These are phyloP conservation scores for Lithospermum erythrorhizon DNA, from an alignment of 257 asterid species.

Conservation along the genomic window DNA sequence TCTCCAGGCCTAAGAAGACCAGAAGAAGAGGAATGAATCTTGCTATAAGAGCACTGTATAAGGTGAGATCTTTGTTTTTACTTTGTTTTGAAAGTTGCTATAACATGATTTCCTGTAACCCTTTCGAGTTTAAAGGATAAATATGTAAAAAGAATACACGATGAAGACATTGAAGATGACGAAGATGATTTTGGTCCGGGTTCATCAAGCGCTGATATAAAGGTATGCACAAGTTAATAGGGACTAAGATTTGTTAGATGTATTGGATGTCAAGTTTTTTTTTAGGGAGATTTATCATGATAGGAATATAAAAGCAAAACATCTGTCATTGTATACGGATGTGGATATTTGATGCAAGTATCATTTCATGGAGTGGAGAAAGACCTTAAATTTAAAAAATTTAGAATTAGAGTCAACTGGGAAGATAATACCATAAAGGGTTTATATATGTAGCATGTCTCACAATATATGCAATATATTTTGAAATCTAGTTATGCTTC, in stretches of 20 bases:
- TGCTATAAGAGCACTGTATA: constrained; percentile 46
- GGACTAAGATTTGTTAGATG: neutral
- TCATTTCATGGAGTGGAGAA: neutral
- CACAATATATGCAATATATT: neutral
- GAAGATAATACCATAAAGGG: no score
- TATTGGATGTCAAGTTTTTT: neutral
- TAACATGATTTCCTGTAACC: constrained; percentile 3
- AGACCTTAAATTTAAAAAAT: no score
- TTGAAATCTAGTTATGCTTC: no score
- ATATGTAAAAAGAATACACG: constrained; percentile 43
- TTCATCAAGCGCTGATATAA: constrained; percentile 20
- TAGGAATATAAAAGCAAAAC: no score
- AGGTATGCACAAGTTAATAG: constrained; percentile 24
- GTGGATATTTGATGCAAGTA: neutral
- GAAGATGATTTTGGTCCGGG: constrained; percentile 23
- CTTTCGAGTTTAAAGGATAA: constrained; percentile 44
- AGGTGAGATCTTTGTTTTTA: constrained; percentile 16
- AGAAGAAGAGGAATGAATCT: constrained; percentile 80
- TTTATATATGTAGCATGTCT: neutral
- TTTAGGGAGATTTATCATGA: neutral
- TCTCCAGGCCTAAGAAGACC: constrained; percentile 34
- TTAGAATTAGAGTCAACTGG: no score
- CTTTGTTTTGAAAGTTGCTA: constrained; percentile 1
- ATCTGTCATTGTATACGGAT: neutral
- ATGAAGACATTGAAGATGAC: constrained; percentile 38